Evolutionary conservation across 345 rosid species (phyloP).

Genomic region (Arabidopsis suecica): DNA sequence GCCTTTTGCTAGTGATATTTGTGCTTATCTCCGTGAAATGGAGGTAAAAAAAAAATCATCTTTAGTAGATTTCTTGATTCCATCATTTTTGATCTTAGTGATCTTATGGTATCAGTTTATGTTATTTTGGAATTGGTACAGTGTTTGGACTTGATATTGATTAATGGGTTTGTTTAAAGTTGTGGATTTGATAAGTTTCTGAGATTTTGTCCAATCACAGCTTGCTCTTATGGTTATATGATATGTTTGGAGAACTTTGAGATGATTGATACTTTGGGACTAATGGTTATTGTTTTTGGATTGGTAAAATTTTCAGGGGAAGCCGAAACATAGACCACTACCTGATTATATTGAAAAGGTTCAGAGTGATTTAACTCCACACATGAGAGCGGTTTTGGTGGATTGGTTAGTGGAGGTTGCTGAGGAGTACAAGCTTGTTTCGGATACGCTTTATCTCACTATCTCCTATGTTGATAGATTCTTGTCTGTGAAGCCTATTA

Average conservation of each 20-base stretch:
- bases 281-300: neutral
- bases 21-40: conserved; percentile 35
- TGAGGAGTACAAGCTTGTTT: conserved; percentile 62
- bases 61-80: neutral
- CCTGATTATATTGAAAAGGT: conserved; percentile 70
- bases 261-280: neutral
- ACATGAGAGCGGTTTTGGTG: conserved; percentile 71
- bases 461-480: conserved; percentile 60
- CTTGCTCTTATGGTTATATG: neutral
- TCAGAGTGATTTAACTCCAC: conserved; percentile 60
- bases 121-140: conserved; percentile 8
- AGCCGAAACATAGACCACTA: conserved; percentile 57
- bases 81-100: neutral
- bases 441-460: conserved; percentile 63
- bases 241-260: neutral
- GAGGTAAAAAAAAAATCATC: conserved; percentile 24
- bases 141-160: neutral
- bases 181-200: neutral
- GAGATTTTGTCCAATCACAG: neutral
- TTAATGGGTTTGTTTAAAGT: neutral
- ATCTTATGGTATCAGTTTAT: conserved; percentile 2
- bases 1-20: conserved; percentile 33
- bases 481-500: conserved; percentile 52
- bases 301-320: conserved; percentile 47
- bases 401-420: conserved; percentile 84